These are phyloP conservation scores for Meira miltonrushii DNA, from an alignment of 1,284 basidiomycete species.

Conservation along the genomic window DNA sequence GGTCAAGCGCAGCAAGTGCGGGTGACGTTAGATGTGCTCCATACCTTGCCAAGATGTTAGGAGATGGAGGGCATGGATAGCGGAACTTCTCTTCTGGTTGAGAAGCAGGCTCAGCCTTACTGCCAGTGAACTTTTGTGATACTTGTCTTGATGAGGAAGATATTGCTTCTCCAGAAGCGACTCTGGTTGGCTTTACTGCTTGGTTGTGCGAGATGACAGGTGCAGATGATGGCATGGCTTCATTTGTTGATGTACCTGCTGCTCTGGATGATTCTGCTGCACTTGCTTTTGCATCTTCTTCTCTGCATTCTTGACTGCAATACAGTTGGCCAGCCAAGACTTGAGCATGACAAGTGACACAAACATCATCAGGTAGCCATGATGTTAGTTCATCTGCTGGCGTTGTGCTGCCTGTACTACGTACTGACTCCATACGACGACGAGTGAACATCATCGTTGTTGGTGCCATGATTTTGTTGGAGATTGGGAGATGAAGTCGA, in stretches of 20 bases:
- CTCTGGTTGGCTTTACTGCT: neutral
- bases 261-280: neutral
- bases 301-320: slow-evolving; percentile 37
- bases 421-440: slow-evolving; percentile 3
- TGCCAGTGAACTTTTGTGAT: no score
- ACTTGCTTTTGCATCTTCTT: slow-evolving; percentile 21
- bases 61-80: slow-evolving; percentile 40
- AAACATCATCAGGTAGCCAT: slow-evolving; percentile 40
- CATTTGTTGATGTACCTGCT: neutral
- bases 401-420: slow-evolving; percentile 19
- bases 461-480: neutral
- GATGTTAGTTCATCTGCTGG: slow-evolving; percentile 36
- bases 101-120: neutral
- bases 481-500: neutral
- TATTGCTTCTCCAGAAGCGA: neutral
- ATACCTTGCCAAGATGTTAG: slow-evolving; percentile 35
- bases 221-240: neutral
- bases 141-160: neutral
- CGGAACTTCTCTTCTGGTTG: slow-evolving; percentile 24
- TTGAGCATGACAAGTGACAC: slow-evolving; percentile 34
- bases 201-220: neutral
- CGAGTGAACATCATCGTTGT: neutral
- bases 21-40: slow-evolving; percentile 33
- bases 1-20: slow-evolving; percentile 34
- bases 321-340: slow-evolving; percentile 31